These are phyloP conservation scores for Talaromyces verruculosus DNA, from an alignment of 2,329 filamentous ascomycete genomes.

Conservation along the genomic window DNA sequence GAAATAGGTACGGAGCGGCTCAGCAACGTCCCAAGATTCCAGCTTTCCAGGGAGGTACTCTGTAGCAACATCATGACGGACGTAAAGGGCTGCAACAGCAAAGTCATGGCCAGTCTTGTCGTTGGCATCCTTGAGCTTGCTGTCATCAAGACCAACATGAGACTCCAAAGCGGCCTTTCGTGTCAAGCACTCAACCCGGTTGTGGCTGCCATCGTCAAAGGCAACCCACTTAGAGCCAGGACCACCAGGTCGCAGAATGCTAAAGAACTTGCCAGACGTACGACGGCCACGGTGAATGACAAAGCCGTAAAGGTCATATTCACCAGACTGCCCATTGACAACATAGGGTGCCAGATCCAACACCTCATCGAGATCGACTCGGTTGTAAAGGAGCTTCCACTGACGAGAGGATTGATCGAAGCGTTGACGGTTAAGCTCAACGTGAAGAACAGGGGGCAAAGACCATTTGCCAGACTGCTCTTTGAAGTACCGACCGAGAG, in stretches of 20 bases:
- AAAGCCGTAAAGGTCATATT: slow-evolving; percentile 61
- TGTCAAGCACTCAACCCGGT: slow-evolving; percentile 58
- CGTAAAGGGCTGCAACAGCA: slow-evolving; percentile 58
- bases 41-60: slow-evolving; percentile 44
- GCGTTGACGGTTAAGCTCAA: slow-evolving; percentile 59
- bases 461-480: slow-evolving; percentile 41
- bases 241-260: slow-evolving; percentile 59
- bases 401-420: slow-evolving; percentile 56
- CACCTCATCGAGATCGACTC: slow-evolving; percentile 57
- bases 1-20: slow-evolving; percentile 43
- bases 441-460: slow-evolving; percentile 52
- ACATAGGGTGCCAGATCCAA: slow-evolving; percentile 47
- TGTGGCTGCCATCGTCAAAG: slow-evolving; percentile 57
- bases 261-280: slow-evolving; percentile 59
- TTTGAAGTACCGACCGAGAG: slow-evolving; percentile 34
- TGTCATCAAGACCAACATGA: slow-evolving; percentile 50
- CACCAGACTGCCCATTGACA: slow-evolving; percentile 35
- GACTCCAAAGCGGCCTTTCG: slow-evolving; percentile 54
- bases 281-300: slow-evolving; percentile 60
- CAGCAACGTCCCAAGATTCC: slow-evolving; percentile 51
- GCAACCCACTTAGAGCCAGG: slow-evolving; percentile 59
- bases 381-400: slow-evolving; percentile 59
- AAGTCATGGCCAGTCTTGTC: slow-evolving; percentile 48
- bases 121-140: slow-evolving; percentile 43
- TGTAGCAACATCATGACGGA: slow-evolving; percentile 51